phyloP scores from a whole-genome alignment of 768 basidiomycete species.

The Crepidotus variabilis region DNA sequence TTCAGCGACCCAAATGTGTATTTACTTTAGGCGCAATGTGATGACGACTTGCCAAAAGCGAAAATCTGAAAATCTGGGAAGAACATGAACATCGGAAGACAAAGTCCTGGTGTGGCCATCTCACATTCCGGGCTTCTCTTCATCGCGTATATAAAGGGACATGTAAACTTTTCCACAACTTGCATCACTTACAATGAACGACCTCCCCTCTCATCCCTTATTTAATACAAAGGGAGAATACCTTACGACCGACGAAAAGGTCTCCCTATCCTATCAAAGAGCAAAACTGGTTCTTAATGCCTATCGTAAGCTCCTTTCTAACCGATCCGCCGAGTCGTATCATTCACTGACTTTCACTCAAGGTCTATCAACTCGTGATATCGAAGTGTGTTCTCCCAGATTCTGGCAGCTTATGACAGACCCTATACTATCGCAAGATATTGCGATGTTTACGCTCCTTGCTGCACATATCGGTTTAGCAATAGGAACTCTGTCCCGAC shows the following conservation, averaged over 20 bases:
- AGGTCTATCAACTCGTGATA: slow-evolving; percentile 43
- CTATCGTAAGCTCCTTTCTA: slow-evolving; percentile 33
- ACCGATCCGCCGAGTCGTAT: neutral
- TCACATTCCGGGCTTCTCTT: neutral
- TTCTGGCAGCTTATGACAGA: slow-evolving; percentile 56
- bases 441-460: slow-evolving; percentile 51
- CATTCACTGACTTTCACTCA: neutral
- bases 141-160: neutral
- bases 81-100: slow-evolving; percentile 13
- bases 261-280: slow-evolving; percentile 46
- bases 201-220: slow-evolving; percentile 41
- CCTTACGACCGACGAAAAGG: slow-evolving; percentile 41
- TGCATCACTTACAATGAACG: slow-evolving; percentile 12
- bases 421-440: slow-evolving; percentile 46
- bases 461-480: slow-evolving; percentile 48
- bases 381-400: slow-evolving; percentile 42
- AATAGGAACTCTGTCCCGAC: slow-evolving; percentile 51
- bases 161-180: neutral
- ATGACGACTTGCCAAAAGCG: slow-evolving; percentile 16
- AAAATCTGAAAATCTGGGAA: slow-evolving; percentile 18
- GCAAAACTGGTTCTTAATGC: slow-evolving; percentile 46
- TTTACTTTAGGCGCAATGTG: slow-evolving; percentile 17
- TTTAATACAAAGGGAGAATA: slow-evolving; percentile 41
- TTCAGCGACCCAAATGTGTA: slow-evolving; percentile 12
- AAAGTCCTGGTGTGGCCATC: slow-evolving; percentile 4